Percentiles rank a stretch among this genome's conserved stretches.
Conservation (phyloP, 441 rosid species). For the Flueggea neowawraea region DNA sequence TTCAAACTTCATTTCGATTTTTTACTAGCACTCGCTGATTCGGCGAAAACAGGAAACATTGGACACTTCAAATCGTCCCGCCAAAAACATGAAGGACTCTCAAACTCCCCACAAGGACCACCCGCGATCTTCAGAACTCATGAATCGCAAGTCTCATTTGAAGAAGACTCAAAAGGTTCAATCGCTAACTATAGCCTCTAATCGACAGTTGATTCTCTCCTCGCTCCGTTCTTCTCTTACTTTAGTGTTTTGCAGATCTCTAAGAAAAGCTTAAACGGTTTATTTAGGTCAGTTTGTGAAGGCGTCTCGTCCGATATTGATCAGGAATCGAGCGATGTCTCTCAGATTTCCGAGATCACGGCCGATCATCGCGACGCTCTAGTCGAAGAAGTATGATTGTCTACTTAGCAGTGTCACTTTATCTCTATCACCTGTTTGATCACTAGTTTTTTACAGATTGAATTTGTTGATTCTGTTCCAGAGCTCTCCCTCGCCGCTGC, state of each 20-base stretch:
- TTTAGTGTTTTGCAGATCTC: slow-evolving; percentile 11
- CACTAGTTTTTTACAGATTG: background rate
- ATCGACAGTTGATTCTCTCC: too few relatives aligned
- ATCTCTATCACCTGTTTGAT: background rate
- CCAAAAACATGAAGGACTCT: slow-evolving; percentile 25
- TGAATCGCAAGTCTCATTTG: slow-evolving; percentile 19
- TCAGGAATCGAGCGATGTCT: slow-evolving; percentile 21
- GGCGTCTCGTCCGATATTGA: slow-evolving; percentile 11
- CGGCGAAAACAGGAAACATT: too few relatives aligned
- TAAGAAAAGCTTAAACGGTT: slow-evolving; percentile 25
- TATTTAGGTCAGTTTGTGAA: slow-evolving; percentile 8
- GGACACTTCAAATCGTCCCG: too few relatives aligned
- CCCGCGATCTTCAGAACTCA: slow-evolving; percentile 13
- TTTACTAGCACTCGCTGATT: too few relatives aligned
- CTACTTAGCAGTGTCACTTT: background rate
- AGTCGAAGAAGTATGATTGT: slow-evolving; percentile 14
- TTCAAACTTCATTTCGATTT: too few relatives aligned
- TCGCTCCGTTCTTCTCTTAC: too few relatives aligned
- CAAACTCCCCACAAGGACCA: slow-evolving; percentile 25
- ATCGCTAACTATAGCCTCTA: background rate
- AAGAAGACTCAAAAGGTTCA: slow-evolving; percentile 30
- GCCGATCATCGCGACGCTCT: slow-evolving; percentile 4
- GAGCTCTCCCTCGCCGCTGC: slow-evolving; percentile 12
- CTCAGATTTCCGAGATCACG: slow-evolving; percentile 17
- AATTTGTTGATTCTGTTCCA: slow-evolving; percentile 7